Percentiles rank a stretch among this genome's conserved stretches.
phyloP scores from a whole-genome alignment of 176 grass and related monocot genomes.

The Saccharum spontaneum region DNA sequence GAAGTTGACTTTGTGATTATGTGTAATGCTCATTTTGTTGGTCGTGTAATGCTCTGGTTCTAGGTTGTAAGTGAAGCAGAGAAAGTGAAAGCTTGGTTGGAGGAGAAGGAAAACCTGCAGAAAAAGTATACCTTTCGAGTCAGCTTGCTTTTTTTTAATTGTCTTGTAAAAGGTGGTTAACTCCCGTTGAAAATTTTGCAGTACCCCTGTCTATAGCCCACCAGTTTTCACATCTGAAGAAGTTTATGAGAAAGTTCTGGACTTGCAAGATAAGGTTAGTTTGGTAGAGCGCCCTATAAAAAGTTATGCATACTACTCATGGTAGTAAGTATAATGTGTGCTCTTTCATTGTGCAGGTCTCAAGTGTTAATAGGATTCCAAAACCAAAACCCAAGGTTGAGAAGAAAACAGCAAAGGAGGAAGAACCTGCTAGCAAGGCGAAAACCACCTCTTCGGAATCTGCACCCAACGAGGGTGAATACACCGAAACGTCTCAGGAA shows the following conservation, averaged over 20 bases:
- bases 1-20: neutral
- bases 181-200: conserved; percentile 33
- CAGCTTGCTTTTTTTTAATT: neutral
- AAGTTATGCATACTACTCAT: neutral
- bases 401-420: conserved; percentile 81
- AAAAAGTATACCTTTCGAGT: conserved; percentile 62
- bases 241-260: conserved; percentile 65
- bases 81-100: conserved; percentile 82
- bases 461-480: conserved; percentile 38
- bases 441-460: conserved; percentile 44
- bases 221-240: conserved; percentile 89
- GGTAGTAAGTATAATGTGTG: neutral
- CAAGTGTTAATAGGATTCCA: conserved; percentile 85
- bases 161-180: conserved; percentile 9
- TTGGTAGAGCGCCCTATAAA: conserved; percentile 21
- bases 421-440: conserved; percentile 54
- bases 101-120: conserved; percentile 81
- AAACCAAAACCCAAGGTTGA: conserved; percentile 97
- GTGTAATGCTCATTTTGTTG: conserved; percentile 35
- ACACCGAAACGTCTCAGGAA: conserved; percentile 30
- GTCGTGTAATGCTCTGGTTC: conserved; percentile 19
- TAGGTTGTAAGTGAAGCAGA: conserved; percentile 81
- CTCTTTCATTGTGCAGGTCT: conserved; percentile 50
- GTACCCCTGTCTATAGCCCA: conserved; percentile 53
- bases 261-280: conserved; percentile 79